Percentiles rank a stretch among this genome's conserved stretches.
phyloP scores from a whole-genome alignment of 257 asterid genomes.

The Solanum ahanhuiri region DNA sequence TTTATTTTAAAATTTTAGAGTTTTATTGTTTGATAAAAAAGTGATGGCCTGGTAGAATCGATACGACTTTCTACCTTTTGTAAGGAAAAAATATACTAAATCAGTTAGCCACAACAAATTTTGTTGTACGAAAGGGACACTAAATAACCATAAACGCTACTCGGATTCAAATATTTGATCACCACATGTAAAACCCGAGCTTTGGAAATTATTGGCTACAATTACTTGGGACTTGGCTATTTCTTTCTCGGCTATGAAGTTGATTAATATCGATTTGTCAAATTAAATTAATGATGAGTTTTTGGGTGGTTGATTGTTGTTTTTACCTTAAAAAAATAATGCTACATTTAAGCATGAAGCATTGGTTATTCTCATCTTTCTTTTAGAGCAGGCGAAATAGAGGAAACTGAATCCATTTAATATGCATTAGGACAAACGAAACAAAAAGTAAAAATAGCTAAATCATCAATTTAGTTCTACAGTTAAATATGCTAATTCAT shows the following conservation, averaged over 20 bases:
- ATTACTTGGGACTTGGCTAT: background rate
- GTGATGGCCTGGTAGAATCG: background rate
- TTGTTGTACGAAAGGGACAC: background rate
- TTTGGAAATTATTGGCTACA: background rate
- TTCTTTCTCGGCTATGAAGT: background rate
- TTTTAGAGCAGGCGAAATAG: background rate
- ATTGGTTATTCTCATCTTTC: background rate
- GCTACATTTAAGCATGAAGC: background rate
- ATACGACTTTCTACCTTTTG: background rate
- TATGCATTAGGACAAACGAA: background rate
- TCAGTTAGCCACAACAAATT: background rate
- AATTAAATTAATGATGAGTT: background rate
- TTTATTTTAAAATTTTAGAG: background rate
- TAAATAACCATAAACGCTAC: background rate
- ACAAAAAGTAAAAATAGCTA: background rate
- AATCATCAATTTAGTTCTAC: background rate
- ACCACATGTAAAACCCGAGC: background rate
- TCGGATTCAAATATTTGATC: background rate
- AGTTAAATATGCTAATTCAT: background rate
- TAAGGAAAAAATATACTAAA: no score
- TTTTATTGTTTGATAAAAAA: background rate
- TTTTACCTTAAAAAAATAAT: background rate
- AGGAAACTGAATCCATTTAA: background rate
- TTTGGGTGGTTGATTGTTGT: background rate
- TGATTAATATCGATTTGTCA: background rate